Evolutionary conservation across 2,329 filamentous ascomycete species (phyloP), one percentile per base, ranked within the genome.

Genomic region (Fusarium devonianum): DNA sequence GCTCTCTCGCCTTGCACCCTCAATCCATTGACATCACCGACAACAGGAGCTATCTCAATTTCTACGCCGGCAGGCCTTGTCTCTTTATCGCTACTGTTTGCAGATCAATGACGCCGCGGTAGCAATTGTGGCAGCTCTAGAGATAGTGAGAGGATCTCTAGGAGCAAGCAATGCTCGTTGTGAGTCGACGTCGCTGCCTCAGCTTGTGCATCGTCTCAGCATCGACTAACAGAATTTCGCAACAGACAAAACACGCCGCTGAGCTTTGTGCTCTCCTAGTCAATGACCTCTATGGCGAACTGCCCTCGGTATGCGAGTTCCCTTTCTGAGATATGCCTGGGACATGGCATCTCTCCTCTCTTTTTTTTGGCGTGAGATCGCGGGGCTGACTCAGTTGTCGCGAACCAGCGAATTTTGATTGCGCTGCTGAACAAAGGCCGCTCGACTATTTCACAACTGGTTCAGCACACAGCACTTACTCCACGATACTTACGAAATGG

Each of bases 231-330:
- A 18, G 21, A 25, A 36, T 42, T 16, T 37, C 30, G 38, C 51
- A 14, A 29, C 56, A 87, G 84, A 85, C 84, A 53, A 85, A 91
- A 77, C 83, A 89, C 71, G 81, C 89, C 62, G 85, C 88, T 67
- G 90, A 97, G 83, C 89, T 97, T 69, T 96, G 91, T 78, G 84
- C 87, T 77, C 85, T 96, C 70, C 82, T 97, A 57, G 87, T 97
- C 58, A 86, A 92, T 69, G 92, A 97, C 70, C 81, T 90, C 51
- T 93, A 94, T 72, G 94, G 94, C 69, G 90, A 96, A 75, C 85
- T 97, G 50, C 91, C 92, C 56, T 90, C 91, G 70, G 93, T 97
- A 88, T 67, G 88, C 77, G 22, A 42, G 22, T 26, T 36, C 48
- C 28, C 41, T 49, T 55, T 63, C 45, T 38, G 21, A 35, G 23